Evolutionary conservation across 805 yeast species (phyloP), one percentile per base, ranked within the genome.

Genomic region (Candida andamanensis): DNA sequence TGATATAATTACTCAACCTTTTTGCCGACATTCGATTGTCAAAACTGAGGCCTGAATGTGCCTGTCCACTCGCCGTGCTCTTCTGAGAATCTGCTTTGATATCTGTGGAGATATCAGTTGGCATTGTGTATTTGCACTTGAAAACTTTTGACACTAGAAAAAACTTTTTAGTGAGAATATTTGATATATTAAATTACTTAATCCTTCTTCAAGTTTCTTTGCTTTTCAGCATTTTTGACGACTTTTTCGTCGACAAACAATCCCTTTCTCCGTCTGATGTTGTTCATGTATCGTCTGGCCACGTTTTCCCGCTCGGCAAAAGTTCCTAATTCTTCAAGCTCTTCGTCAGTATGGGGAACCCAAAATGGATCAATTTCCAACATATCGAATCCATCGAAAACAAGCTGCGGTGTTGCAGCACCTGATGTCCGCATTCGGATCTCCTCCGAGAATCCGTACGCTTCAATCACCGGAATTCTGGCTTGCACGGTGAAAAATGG

Each of bases 311-410:
- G 74, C 46, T 92, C 98, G 1, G 96, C 95, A 44, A 75, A 74
- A 42, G 85, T 95, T 17, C 99, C 99, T 27, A 85, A 64, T 37
- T 86, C 94, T 54, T 92, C 97, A 28, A 92, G 59, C 55, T 92
- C 98, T 54, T 87, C 97, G 47, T 85, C 97, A 0, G 98, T 92
- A 3, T 92, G 85, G 10, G 99, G 99, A 11, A 92, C 95, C 99
- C 99, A 92, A 68, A 84, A 92, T 27, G 99, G 99, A 65, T 92
- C 97, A 44, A 82, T 74, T 42, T 87, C 95, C 31, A 90, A 74
- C 41, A 80, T 64, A 48, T 87, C 92, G 53, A 74, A 92, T 1
- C 97, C 97, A 17, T 83, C 73, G 49, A 90, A 92, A 7, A 89
- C 85, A 32, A 92, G 67, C 56, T 92, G 98, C 0, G 99, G 98